Conservation (phyloP, 2,329 filamentous ascomycete genomes). For the Colletotrichum aenigma region DNA sequence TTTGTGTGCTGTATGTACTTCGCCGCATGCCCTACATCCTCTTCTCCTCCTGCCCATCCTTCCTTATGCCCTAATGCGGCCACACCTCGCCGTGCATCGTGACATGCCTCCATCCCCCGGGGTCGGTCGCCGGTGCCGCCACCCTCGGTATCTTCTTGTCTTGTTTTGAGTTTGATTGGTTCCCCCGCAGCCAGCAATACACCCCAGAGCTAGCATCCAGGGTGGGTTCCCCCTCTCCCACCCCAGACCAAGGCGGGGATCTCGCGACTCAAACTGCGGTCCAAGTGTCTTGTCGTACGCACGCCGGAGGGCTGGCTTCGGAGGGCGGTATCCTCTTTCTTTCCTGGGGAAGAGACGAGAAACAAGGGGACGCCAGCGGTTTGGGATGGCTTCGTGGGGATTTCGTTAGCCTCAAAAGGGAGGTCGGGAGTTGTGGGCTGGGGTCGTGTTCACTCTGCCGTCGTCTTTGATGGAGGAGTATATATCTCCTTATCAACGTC, state of each 20-base stretch:
- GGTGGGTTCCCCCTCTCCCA: not conserved
- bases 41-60: not conserved
- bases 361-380: not conserved
- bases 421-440: not conserved
- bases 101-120: not conserved
- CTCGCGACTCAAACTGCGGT: not conserved
- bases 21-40: not conserved
- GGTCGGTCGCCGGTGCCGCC: not conserved
- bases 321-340: not conserved
- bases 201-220: not conserved
- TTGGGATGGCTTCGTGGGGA: slow-evolving; percentile 4
- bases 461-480: not conserved
- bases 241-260: not conserved
- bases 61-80: not conserved
- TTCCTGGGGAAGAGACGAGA: slow-evolving; percentile 9
- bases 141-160: slow-evolving; percentile 17
- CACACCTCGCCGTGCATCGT: not conserved
- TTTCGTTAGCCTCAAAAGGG: not conserved
- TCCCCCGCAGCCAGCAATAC: slow-evolving; percentile 5
- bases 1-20: not conserved
- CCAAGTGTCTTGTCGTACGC: not conserved
- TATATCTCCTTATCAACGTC: not conserved
- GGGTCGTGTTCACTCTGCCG: not conserved
- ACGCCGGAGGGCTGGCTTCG: not conserved
- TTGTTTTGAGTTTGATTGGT: slow-evolving; percentile 12